Evolutionary conservation across 2,329 filamentous ascomycete species (phyloP), one percentile per base, ranked within the genome.

Genomic region (Colletotrichum zoysiae): DNA sequence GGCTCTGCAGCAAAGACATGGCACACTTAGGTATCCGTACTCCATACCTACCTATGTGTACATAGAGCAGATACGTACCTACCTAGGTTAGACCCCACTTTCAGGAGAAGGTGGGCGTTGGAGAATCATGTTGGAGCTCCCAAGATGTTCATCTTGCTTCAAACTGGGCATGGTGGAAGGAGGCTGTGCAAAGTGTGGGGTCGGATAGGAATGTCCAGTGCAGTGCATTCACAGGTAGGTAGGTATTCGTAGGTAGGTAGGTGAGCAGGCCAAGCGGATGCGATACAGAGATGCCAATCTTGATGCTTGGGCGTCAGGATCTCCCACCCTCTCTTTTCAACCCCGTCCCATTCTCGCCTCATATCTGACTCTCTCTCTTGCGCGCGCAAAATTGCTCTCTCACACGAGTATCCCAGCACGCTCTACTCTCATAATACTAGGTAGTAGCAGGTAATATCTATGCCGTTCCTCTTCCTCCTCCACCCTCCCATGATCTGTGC

Each of bases 151-250:
- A 71, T 73, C 70, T 71, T 73, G 70, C 61, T 73, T 71, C 70
- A 62, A 70, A 73, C 67, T 44, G 46, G 70, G 67, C 70, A 71
- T 71, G 70, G 67, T 62, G 48, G 46, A 73, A 73, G 70, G 70
- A 71, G 70, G 70, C 70, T 73, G 70, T 73, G 70, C 67, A 71
- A 71, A 65, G 70, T 73, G 70, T 73, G 70, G 70, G 67, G 70
- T 73, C 70, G 53, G 71, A 71, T 73, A 60, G 48, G 55, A 69
- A 57, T 73, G 61, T 67, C 70, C 55, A 61, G 3, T 40, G 35
- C 12, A 42, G 50, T 70, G 65, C 60, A 61, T 62, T 55, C 67
- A n/a, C 35, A 48, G 60, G 57, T 61, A 48, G 60, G 57, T 61
- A 48, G 57, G 46, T 30, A 30, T 30, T 30, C 4, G 30, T 30